phyloP scores from a whole-genome alignment of 306 rosid species.

The Pyrus bretschneideri region DNA sequence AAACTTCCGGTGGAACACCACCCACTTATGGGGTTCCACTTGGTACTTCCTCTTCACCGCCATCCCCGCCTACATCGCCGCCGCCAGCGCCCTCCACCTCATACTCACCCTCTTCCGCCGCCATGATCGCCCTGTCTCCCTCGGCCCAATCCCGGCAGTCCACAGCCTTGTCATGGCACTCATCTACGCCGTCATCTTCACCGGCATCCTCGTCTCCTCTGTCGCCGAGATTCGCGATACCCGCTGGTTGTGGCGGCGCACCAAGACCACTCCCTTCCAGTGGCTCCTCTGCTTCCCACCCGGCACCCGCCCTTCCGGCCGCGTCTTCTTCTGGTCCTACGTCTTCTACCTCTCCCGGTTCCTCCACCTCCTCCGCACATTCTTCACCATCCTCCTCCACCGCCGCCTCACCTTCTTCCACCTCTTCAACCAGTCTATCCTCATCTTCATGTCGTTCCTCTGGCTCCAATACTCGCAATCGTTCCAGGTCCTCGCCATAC shows the following conservation, averaged over 20 bases:
- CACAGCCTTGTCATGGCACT: slow-evolving; percentile 54
- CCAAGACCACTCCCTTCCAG: slow-evolving; percentile 45
- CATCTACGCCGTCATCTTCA: slow-evolving; percentile 36
- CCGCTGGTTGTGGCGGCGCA: slow-evolving; percentile 74
- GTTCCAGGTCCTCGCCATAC: slow-evolving; percentile 52
- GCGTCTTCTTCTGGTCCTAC: slow-evolving; percentile 84
- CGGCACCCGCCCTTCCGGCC: slow-evolving; percentile 67
- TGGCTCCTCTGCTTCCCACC: slow-evolving; percentile 82
- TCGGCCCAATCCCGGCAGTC: slow-evolving; percentile 58
- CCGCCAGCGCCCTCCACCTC: slow-evolving; percentile 34
- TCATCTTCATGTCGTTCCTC: slow-evolving; percentile 47
- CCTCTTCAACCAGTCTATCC: slow-evolving; percentile 43
- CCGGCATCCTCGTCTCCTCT: slow-evolving; percentile 55
- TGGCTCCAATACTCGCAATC: slow-evolving; percentile 83
- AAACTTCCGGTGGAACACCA: slow-evolving; percentile 65
- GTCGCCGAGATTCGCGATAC: slow-evolving; percentile 51
- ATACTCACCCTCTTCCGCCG: slow-evolving; percentile 27
- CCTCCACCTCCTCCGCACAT: slow-evolving; percentile 50
- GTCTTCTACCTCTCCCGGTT: slow-evolving; percentile 64
- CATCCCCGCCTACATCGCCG: slow-evolving; percentile 32
- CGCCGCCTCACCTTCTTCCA: slow-evolving; percentile 40
- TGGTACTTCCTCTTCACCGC: slow-evolving; percentile 57
- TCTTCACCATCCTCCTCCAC: slow-evolving; percentile 40
- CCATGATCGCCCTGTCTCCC: slow-evolving; percentile 26
- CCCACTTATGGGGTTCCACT: slow-evolving; percentile 58